Base-by-base conservation (phyloP, 2,329 filamentous ascomycete genomes). In the Escovopsis sp. region DNA sequence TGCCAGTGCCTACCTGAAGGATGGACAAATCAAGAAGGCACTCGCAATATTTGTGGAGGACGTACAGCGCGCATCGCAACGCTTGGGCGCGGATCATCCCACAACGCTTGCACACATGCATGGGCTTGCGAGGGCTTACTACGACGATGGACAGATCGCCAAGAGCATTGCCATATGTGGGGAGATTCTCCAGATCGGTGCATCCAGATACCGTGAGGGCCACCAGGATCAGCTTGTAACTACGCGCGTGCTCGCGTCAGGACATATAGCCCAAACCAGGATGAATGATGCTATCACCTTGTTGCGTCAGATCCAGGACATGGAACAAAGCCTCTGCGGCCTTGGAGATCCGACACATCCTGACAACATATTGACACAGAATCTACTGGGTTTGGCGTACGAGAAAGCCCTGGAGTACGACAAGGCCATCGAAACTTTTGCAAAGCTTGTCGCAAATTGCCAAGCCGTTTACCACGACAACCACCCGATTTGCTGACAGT, bases 361-460 rank as follows among this genome's bases (percentile, higher is more conserved):
- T 30, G 26, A 31, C 13, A 23, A 31, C 12, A 16, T 38, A 9
- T 5, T 19, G 16, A 30, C 39, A 6, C 33, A 41, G 33, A 30
- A 41, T 23, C 21, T 23, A 12, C 36, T 41, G 29, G 36, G 35
- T 4, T 11, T n/a, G 4, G 39, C 39, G 3, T 41, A 41, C 27
- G 14, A 31, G 5, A 27, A 29, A 26, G 28, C 32, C 13, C 36
- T 36, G 5, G 33, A 34, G 23, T 9, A 28, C 12, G 27, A 41
- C 9, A 28, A 38, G 23, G 39, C 33, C 5, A 29, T 36, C 10
- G 7, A 4, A 11, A 12, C 36, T 2, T 18, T 41, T 8, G n/a
- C 38, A n/a, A 19, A 31, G 5, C 23, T 35, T 16, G 32, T 35
- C n/a, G 30, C 27, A 16, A 3, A 23, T 15, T 18, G 27, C 2